Evolutionary conservation across 176 grass and related monocot species (phyloP).

Genomic region (Tillandsia fasciculata): DNA sequence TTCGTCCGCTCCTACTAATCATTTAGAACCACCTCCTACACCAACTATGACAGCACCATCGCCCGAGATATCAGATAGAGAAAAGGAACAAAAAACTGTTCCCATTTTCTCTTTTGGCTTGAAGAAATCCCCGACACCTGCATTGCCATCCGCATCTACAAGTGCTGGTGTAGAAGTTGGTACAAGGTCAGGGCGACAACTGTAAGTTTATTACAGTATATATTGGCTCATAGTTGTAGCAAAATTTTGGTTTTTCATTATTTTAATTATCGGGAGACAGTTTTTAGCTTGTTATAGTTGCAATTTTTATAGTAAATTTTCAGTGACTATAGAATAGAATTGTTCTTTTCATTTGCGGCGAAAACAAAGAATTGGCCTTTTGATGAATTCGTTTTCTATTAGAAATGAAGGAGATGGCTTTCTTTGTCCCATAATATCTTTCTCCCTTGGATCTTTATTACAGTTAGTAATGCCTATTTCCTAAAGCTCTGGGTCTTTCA

Average conservation of each 20-base stretch:
- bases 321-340: no score
- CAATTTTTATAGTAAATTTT: no score
- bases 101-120: slow-evolving; percentile 30
- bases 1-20: slow-evolving; percentile 9
- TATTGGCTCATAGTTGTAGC: slow-evolving; percentile 5
- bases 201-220: no score
- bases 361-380: no score
- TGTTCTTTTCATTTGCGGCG: no score
- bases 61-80: slow-evolving; percentile 19
- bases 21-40: slow-evolving; percentile 14
- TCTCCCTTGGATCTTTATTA: no score
- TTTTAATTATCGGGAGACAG: not conserved
- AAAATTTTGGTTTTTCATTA: not conserved
- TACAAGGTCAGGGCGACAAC: slow-evolving; percentile 25
- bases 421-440: no score
- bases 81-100: slow-evolving; percentile 1
- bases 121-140: slow-evolving; percentile 18
- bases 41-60: slow-evolving; percentile 5
- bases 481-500: no score
- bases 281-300: no score
- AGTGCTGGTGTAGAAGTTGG: slow-evolving; percentile 13
- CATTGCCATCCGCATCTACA: slow-evolving; percentile 20
- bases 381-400: no score
- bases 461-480: no score
- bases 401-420: no score